phyloP scores from a whole-genome alignment of 1,139 yeast genomes.

The Sugiyamaella neomexicana region DNA sequence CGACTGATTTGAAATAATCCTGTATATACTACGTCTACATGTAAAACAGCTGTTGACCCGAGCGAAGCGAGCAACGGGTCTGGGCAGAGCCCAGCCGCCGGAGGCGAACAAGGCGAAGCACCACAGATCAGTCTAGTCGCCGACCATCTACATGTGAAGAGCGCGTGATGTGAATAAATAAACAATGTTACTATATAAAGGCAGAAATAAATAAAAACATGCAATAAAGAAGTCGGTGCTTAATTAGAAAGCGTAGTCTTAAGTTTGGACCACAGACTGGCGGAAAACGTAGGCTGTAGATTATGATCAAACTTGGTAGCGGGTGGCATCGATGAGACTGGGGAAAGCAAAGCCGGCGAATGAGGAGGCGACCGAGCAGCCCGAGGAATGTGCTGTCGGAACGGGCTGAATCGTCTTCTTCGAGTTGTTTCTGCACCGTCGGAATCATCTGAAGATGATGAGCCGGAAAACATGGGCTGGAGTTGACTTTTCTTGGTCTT shows the following conservation, averaged over 20 bases:
- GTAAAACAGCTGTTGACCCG: too few species aligned
- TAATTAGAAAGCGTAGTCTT: slow-evolving; percentile 34
- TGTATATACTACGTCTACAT: neutral
- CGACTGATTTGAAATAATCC: neutral
- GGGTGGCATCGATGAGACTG: slow-evolving; percentile 22
- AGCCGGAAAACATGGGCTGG: slow-evolving; percentile 16
- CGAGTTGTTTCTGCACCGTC: slow-evolving; percentile 4
- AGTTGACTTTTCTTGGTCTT: slow-evolving; percentile 12
- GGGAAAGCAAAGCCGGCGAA: slow-evolving; percentile 16
- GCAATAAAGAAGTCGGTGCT: neutral
- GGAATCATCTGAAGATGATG: slow-evolving; percentile 18
- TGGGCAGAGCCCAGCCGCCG: neutral
- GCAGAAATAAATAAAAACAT: neutral
- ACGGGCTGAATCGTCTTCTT: slow-evolving; percentile 11
- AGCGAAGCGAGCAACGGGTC: neutral
- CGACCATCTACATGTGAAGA: too few species aligned
- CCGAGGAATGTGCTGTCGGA: neutral
- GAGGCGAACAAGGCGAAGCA: too few species aligned
- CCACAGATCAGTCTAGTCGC: too few species aligned
- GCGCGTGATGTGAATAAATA: too few species aligned
- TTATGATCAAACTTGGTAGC: slow-evolving; percentile 9
- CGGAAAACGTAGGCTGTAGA: slow-evolving; percentile 20
- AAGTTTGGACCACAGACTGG: slow-evolving; percentile 32
- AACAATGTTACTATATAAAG: neutral
- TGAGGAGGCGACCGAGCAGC: slow-evolving; percentile 10